Conservation (phyloP, 331 rosid genomes). For the Malus hybrid region DNA sequence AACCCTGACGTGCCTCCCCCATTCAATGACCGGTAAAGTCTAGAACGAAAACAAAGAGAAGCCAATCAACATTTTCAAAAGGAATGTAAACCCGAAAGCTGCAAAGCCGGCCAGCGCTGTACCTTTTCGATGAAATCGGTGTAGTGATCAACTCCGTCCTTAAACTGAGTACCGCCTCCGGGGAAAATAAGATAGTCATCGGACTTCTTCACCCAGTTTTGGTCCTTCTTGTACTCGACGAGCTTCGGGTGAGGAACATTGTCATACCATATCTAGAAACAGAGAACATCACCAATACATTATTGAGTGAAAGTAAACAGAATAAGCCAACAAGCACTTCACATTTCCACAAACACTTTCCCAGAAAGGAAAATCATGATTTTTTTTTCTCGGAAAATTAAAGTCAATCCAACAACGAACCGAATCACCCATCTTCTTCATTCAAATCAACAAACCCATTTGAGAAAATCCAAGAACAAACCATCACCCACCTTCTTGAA, state of each 20-base stretch:
- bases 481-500: neutral
- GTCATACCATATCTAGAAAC: conserved; percentile 75
- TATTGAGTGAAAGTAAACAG: neutral
- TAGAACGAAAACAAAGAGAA: conserved; percentile 17
- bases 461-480: no score
- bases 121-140: conserved; percentile 65
- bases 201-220: conserved; percentile 75
- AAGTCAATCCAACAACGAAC: no score
- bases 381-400: neutral
- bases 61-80: neutral
- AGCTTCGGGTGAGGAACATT: conserved; percentile 87
- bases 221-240: conserved; percentile 92
- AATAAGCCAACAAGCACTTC: neutral
- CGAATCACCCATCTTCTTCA: no score
- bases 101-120: neutral
- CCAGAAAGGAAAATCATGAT: neutral
- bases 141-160: conserved; percentile 75
- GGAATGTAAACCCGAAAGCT: neutral
- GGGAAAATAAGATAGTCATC: conserved; percentile 74
- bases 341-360: neutral
- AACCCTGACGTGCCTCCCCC: conserved; percentile 79
- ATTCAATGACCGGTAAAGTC: conserved; percentile 49
- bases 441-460: no score
- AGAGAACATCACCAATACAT: neutral
- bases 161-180: conserved; percentile 98